Percentiles rank a stretch among this genome's conserved stretches.
Evolutionary conservation across 129 eudicot genomes (phyloP).

Genomic region (Lactuca saligna): DNA sequence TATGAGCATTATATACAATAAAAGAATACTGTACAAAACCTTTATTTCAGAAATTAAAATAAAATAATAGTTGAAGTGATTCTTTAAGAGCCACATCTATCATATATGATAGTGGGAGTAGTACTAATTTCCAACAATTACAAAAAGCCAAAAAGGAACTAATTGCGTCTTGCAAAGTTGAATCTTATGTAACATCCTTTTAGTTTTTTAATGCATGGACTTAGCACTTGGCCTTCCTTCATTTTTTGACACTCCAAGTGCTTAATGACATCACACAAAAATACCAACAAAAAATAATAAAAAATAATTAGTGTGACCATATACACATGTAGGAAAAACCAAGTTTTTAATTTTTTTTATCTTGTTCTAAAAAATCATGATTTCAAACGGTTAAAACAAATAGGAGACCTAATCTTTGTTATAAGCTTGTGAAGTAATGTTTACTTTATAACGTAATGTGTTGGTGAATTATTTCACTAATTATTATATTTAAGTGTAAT

Average conservation of each 20-base stretch:
- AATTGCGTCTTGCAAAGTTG: conserved; percentile 22
- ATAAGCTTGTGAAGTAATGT: not conserved
- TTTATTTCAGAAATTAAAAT: not conserved
- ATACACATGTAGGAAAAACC: not conserved
- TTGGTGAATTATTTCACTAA: too few relatives aligned
- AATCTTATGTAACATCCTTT: conserved; percentile 33
- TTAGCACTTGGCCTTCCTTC: conserved; percentile 18
- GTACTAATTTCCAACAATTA: conserved; percentile 28
- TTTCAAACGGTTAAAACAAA: not conserved
- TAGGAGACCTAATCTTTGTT: not conserved
- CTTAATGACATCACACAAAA: conserved; percentile 30
- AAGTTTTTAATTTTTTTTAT: not conserved
- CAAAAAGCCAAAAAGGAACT: conserved; percentile 23
- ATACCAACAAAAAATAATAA: not conserved
- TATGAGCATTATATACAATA: conserved; percentile 2
- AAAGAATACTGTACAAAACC: not conserved
- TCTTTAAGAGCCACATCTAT: conserved; percentile 24
- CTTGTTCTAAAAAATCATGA: not conserved
- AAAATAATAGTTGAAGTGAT: conserved; percentile 23
- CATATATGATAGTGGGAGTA: conserved; percentile 26
- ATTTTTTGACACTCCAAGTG: conserved; percentile 22
- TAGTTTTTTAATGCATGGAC: conserved; percentile 16
- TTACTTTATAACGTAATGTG: too few relatives aligned
- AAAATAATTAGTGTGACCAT: not conserved
- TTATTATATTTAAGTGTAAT: too few relatives aligned